Base-by-base conservation (phyloP, 352 stramenopile species). In the Globisporangium heterothallicum region DNA sequence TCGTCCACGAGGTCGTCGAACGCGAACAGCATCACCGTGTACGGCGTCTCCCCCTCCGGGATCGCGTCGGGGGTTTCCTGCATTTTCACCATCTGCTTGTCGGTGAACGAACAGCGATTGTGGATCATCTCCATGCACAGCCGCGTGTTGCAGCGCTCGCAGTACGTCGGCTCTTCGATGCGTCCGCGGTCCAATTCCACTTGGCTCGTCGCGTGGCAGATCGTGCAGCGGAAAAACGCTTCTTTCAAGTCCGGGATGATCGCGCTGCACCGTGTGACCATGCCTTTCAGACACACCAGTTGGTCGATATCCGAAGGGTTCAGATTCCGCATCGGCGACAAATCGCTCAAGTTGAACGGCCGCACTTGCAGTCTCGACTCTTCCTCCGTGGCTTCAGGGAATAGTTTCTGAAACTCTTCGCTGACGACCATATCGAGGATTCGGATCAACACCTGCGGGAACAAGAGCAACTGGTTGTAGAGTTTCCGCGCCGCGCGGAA, bases 161-260 rank as follows among this genome's bases (percentile, higher is more conserved):
- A 98, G 29, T 77, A 84, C 2, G 74, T 86, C 14, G 97, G 97
- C 75, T 99, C 96, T 24, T 97, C 81, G 57, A 99, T 98, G 27
- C 92, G 72, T 16, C 96, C 96, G 30, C 96, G 87, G 63, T 99
- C 96, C 34, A 99, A 79, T 30, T 94, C 86, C 25, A 98, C 88
- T 55, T 97, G 78, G 0, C 86, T 79, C 4, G 77, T 86, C 19
- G 88, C 62, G 38, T 94, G 90, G 61, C 96, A 99, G 38, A 98
- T 90, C 35, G 75, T 86, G 60, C 97, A 99, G 14, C 86, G 78
- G 65, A 99, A 99, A 66, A 98, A 97, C 4, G 95, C 96, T 41
- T 98, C 88, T 61, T 99, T 98, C 14, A 99, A 63, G 70, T 99
- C 97, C 9, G 97, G 97, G 61, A 99, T 97, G 35, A 99, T 88